phyloP scores from a whole-genome alignment of 2,329 filamentous ascomycete genomes.

The Xylaria sp. region DNA sequence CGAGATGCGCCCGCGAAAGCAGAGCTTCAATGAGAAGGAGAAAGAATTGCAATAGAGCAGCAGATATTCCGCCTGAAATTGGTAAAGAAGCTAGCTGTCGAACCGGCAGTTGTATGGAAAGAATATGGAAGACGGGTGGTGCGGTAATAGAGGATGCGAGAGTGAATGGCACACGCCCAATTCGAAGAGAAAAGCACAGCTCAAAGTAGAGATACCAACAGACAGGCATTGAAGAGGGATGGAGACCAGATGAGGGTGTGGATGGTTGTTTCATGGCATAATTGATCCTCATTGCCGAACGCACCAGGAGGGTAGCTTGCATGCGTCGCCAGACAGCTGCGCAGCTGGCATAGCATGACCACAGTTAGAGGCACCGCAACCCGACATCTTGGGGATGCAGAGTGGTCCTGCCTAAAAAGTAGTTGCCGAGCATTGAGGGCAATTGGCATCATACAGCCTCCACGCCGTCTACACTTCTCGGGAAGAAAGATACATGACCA shows the following conservation, averaged over 20 bases:
- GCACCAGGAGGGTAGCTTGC: background rate
- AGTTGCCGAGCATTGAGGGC: background rate
- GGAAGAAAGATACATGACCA: background rate
- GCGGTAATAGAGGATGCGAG: slow-evolving; percentile 1
- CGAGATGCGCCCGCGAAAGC: slow-evolving; percentile 74
- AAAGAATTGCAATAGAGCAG: slow-evolving; percentile 30
- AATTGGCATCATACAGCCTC: background rate
- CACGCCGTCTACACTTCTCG: background rate
- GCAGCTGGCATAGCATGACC: too few relatives aligned
- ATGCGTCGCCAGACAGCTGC: background rate
- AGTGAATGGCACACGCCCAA: background rate
- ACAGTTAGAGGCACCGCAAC: background rate
- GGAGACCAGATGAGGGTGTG: background rate
- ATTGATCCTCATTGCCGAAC: background rate
- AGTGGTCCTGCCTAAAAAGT: background rate
- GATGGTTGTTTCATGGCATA: slow-evolving; percentile 12
- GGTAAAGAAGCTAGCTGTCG: background rate
- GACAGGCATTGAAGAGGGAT: background rate
- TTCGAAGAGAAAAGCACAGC: background rate
- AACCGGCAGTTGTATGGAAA: background rate
- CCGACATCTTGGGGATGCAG: background rate
- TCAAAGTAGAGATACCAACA: background rate
- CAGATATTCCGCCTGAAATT: too few relatives aligned
- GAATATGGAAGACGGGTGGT: background rate
- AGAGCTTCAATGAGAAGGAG: slow-evolving; percentile 48